Percentiles rank a stretch among this genome's conserved stretches.
These are phyloP conservation scores for Aphanomyces astaci DNA, from an alignment of 352 stramenopile genomes.

Conservation along the genomic window DNA sequence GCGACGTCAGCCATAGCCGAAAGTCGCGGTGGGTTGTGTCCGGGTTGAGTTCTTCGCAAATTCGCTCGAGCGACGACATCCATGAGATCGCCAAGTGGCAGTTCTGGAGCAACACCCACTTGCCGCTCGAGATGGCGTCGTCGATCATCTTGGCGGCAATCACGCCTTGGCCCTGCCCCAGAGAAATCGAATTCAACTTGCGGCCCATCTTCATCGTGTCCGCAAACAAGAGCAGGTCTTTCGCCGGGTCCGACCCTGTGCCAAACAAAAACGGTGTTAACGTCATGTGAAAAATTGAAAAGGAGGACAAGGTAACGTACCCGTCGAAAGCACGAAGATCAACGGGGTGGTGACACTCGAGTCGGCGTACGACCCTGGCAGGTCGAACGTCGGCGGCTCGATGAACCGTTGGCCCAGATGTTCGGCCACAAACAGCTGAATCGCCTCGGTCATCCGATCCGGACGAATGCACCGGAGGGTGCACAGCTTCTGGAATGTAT, in stretches of 20 bases:
- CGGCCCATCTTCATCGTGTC: slow-evolving; percentile 73
- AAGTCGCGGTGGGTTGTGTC: slow-evolving; percentile 88
- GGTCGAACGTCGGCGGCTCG: slow-evolving; percentile 85
- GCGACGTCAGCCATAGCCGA: slow-evolving; percentile 69
- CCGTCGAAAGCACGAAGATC: slow-evolving; percentile 91
- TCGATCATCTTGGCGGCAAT: slow-evolving; percentile 89
- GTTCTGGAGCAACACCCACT: slow-evolving; percentile 94
- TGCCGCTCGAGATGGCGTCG: slow-evolving; percentile 72
- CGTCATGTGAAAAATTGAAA: not conserved
- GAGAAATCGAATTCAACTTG: slow-evolving; percentile 89
- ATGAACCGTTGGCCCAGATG: slow-evolving; percentile 86
- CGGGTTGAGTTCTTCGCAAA: slow-evolving; percentile 86
- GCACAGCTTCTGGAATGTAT: slow-evolving; percentile 77
- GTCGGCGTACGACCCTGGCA: slow-evolving; percentile 87
- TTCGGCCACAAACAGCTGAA: slow-evolving; percentile 83
- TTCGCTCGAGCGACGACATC: slow-evolving; percentile 91
- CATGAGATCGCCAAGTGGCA: slow-evolving; percentile 92
- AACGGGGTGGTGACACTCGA: slow-evolving; percentile 83
- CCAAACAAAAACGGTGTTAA: not conserved
- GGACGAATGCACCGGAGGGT: slow-evolving; percentile 70
- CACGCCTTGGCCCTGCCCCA: slow-evolving; percentile 89
- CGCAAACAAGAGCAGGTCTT: slow-evolving; percentile 89
- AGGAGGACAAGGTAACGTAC: not conserved
- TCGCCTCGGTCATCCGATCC: slow-evolving; percentile 80
- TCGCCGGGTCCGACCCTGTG: slow-evolving; percentile 84